Percentiles rank a stretch among this genome's conserved stretches.
Evolutionary conservation across 1,284 basidiomycete species (phyloP).

Genomic region (Heterobasidion irregulare): DNA sequence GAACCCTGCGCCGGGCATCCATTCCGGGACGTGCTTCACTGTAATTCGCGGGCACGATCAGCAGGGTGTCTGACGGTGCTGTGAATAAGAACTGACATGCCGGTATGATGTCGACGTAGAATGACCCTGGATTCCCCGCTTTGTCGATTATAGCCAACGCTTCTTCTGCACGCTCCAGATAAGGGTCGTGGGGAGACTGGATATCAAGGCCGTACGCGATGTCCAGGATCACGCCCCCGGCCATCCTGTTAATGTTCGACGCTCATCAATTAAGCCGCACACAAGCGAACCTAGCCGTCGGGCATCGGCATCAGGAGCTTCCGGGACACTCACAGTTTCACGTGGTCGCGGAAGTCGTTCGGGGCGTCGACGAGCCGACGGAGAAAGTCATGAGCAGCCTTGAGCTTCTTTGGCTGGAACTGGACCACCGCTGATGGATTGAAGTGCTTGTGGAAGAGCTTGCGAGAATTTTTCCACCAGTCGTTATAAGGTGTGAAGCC

Average conservation of each 20-base stretch:
- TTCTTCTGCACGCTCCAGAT: constrained; percentile 14
- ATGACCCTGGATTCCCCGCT: constrained; percentile 13
- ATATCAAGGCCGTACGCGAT: constrained; percentile 14
- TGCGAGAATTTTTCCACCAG: constrained; percentile 12
- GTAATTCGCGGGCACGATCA: not conserved
- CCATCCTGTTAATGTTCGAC: constrained; percentile 6
- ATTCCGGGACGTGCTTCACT: constrained; percentile 20
- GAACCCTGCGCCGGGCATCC: constrained; percentile 23
- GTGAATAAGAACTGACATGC: constrained; percentile 8
- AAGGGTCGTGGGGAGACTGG: constrained; percentile 11
- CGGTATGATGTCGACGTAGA: constrained; percentile 16
- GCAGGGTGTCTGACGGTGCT: too few relatives aligned
- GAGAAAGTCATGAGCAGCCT: constrained; percentile 13
- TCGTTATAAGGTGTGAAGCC: constrained; percentile 15
- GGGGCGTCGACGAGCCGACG: constrained; percentile 11
- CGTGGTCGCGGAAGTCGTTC: constrained; percentile 12
- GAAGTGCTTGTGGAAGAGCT: constrained; percentile 13
- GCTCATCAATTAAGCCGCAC: not conserved
- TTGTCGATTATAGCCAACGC: constrained; percentile 10
- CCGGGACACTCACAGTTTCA: constrained; percentile 9
- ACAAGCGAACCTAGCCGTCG: not conserved
- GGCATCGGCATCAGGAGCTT: not conserved
- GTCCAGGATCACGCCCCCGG: constrained; percentile 12
- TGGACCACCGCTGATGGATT: constrained; percentile 11
- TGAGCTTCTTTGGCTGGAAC: constrained; percentile 13